phyloP scores from a whole-genome alignment of 2,329 filamentous ascomycete genomes.

The Graphilbum ipis-grandicollis region DNA sequence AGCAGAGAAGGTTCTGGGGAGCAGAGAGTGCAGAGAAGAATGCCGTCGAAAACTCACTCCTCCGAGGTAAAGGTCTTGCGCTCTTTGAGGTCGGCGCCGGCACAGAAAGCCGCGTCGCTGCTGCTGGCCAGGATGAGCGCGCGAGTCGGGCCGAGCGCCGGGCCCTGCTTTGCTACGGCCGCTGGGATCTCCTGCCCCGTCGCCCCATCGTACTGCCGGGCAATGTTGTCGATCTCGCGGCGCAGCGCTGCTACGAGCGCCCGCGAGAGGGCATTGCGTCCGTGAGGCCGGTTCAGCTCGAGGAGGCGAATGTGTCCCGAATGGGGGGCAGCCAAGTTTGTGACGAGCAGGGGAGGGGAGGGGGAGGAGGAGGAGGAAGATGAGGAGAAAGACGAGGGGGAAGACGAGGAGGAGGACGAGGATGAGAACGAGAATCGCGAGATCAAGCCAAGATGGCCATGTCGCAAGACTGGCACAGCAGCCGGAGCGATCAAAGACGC shows the following conservation, averaged over 20 bases:
- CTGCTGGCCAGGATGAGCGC: conserved; percentile 74
- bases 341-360: conserved; percentile 46
- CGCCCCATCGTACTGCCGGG: conserved; percentile 37
- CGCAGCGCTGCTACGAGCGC: conserved; percentile 57
- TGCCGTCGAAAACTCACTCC: conserved; percentile 39
- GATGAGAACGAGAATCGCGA: too few species aligned
- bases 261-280: conserved; percentile 81
- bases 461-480: too few species aligned
- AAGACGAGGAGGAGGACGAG: too few species aligned
- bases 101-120: conserved; percentile 78
- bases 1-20: too few species aligned
- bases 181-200: conserved; percentile 32
- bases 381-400: too few species aligned
- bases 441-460: too few species aligned
- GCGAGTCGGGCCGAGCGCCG: conserved; percentile 37
- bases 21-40: neutral
- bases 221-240: conserved; percentile 55
- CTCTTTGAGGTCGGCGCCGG: conserved; percentile 89
- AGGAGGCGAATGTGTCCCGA: conserved; percentile 76
- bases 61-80: conserved; percentile 55
- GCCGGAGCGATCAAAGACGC: too few species aligned
- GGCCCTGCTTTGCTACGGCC: conserved; percentile 17
- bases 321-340: conserved; percentile 58
- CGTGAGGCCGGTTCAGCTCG: conserved; percentile 66
- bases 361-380: conserved; percentile 13